Percentiles rank a stretch among this genome's conserved stretches.
These are phyloP conservation scores for Uncinocarpus reesii DNA, from an alignment of 2,329 filamentous ascomycete species.

Conservation along the genomic window DNA sequence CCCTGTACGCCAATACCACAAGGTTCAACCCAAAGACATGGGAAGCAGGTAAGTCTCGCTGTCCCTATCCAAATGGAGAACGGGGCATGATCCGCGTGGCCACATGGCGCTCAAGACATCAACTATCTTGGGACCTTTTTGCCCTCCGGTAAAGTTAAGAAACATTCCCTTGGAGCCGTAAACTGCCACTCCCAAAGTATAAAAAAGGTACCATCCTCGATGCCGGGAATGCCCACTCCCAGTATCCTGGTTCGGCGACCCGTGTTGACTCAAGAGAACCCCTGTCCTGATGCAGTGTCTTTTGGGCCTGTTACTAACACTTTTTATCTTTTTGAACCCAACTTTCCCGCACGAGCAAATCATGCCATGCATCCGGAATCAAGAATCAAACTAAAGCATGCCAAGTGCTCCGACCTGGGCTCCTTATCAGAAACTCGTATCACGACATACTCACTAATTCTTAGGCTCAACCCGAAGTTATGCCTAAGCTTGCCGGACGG, in stretches of 20 bases:
- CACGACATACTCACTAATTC: background rate
- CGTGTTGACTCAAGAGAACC: background rate
- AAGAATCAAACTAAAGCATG: background rate
- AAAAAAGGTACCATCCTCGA: background rate
- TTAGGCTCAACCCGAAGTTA: background rate
- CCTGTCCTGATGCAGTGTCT: background rate
- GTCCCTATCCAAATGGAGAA: background rate
- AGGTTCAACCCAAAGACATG: too few relatives aligned
- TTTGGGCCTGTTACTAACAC: background rate
- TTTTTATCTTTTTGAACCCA: background rate
- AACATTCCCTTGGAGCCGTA: too few relatives aligned
- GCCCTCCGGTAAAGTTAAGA: too few relatives aligned
- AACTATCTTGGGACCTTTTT: too few relatives aligned
- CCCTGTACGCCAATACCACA: too few relatives aligned
- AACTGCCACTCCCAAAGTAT: too few relatives aligned
- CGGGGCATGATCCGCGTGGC: background rate
- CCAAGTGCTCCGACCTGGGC: background rate
- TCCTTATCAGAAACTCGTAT: conserved; percentile 1
- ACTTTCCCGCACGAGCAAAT: background rate
- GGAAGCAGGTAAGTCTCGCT: too few relatives aligned
- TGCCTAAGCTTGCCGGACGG: background rate
- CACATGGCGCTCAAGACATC: too few relatives aligned
- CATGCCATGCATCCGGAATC: background rate
- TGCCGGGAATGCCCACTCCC: conserved; percentile 2
- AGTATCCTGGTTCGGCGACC: conserved; percentile 2